Base-by-base conservation (phyloP, 2,329 filamentous ascomycete genomes). In the Colletotrichum chrysophilum region DNA sequence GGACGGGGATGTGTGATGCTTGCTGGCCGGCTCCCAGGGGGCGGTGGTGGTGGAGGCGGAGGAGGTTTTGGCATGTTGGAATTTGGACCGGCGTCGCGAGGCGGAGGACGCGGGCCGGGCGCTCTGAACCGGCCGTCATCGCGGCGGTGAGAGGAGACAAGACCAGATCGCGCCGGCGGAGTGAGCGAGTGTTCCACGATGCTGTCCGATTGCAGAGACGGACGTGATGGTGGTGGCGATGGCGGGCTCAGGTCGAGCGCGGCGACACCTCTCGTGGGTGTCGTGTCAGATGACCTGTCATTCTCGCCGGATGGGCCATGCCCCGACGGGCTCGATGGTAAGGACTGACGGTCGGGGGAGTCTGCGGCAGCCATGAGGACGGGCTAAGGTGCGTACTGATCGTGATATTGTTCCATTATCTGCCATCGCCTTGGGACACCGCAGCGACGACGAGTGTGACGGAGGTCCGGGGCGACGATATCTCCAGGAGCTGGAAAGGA, bases 361-460 rank as follows among this genome's bases (percentile, higher is more conserved):
- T 74, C 43, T 34, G 30, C 64, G 12, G 74, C 64, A 64, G 74
- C 58, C 74, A 76, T 76, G 48, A 38, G 56, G 58, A 60, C 52
- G 52, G 56, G 43, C 34, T 76, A 76, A 58, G 70, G 74, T 65
- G 74, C 70, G 48, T 74, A 58, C 21, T 65, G 58, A 30, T 69
- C 34, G 74, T 73, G 74, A 48, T 60, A 69, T 32, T 69, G 64
- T 76, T 66, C 74, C 74, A 76, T 76, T 61, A 65, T 76, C 32
- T 30, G 34, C 30, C 58, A 34, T 21, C n/a, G 32, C n/a, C 58
- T 61, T 30, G 7, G n/a, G 28, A 21, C 26, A n/a, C n/a, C 26
- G 28, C 18, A 32, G n/a, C 58, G 18, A 61, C 58, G 58, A 61
- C 58, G 58, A 34, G 28, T 64, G n/a, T 30, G 34, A 64, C n/a